phyloP scores from a whole-genome alignment of 805 yeast species.

The Teunomyces kruisii region DNA sequence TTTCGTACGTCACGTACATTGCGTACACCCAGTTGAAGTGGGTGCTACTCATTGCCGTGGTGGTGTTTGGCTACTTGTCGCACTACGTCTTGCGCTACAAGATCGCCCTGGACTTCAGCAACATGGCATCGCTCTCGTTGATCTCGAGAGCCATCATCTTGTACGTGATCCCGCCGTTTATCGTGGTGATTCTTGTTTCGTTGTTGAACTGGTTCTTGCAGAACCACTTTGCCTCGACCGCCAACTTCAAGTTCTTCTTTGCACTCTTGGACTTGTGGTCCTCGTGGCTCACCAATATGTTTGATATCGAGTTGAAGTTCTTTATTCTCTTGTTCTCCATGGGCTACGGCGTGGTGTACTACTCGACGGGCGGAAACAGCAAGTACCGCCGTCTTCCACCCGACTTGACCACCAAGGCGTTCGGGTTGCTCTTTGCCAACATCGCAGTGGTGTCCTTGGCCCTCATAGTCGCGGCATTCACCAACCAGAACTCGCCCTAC shows the following conservation, averaged over 20 bases:
- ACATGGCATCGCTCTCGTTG: slow-evolving; percentile 26
- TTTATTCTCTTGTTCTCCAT: slow-evolving; percentile 26
- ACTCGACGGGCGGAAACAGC: slow-evolving; percentile 19
- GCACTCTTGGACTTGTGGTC: not conserved
- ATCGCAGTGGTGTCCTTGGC: not conserved
- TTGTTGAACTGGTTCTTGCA: slow-evolving; percentile 4
- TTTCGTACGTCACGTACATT: slow-evolving; percentile 16
- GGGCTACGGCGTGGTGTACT: slow-evolving; percentile 37
- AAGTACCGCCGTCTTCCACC: slow-evolving; percentile 25
- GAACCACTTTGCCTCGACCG: slow-evolving; percentile 14
- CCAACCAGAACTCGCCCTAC: not conserved
- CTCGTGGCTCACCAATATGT: slow-evolving; percentile 8
- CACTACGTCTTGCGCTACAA: slow-evolving; percentile 23
- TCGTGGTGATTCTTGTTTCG: slow-evolving; percentile 2
- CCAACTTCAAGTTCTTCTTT: not conserved
- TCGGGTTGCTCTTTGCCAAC: slow-evolving; percentile 2
- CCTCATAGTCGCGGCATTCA: not conserved
- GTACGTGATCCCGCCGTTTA: slow-evolving; percentile 22
- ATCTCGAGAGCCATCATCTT: slow-evolving; percentile 29
- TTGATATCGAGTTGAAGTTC: slow-evolving; percentile 8
- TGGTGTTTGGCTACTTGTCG: slow-evolving; percentile 20
- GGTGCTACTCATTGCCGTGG: slow-evolving; percentile 14
- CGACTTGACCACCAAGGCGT: slow-evolving; percentile 8
- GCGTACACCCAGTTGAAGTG: slow-evolving; percentile 16
- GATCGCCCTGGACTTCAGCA: slow-evolving; percentile 26